Base-by-base conservation (phyloP, 139 green algal genomes). In the Haematococcus lacustris region DNA sequence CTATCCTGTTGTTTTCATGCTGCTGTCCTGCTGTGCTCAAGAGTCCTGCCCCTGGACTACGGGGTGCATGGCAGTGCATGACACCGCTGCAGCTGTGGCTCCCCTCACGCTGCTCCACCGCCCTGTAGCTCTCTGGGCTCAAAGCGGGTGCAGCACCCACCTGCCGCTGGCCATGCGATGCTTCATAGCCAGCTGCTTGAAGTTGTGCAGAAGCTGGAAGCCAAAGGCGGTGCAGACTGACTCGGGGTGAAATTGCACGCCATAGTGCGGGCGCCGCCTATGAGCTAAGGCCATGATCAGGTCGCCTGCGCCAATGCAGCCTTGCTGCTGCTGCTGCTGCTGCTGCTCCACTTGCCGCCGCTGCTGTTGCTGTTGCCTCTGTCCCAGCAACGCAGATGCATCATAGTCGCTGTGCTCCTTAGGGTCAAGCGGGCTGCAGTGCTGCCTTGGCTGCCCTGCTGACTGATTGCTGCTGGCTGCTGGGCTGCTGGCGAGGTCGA, bases 201-300 rank as follows among this genome's bases (percentile, higher is more conserved):
- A 99, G 83, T 99, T 99, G 17, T 43, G 50, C 38, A 97, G 69
- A 34, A 99, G 76, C 21, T 69, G 70, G 35, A 82, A 50, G 3
- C 95, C 95, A 73, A 88, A 92, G 3, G 40, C 35, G 0, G 92
- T 98, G 41, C 76, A 90, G 2, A 99, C 73, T 51, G 84, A 94
- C 80, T 99, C 95, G 0, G 95, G 95, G 71, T 99, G 95, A 77
- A 97, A 99, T 86, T 99, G 94, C 75, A 98, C 90, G 0, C 94
- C 94, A 62, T 85, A 95, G 73, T 95, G 88, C 84, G 78, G 93
- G 47, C 82, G 74, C 2, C 23, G 50, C 59, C 38, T 75, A 77
- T 97, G 91, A 3, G 76, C 78, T 6, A 98, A 28, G 9, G 63
- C 94, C 94, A 98, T 98, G 1, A 98, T 66, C 43, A 96, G 60